Base-by-base conservation (phyloP, 1,139 yeast species). In the Protomyces inundatus region DNA sequence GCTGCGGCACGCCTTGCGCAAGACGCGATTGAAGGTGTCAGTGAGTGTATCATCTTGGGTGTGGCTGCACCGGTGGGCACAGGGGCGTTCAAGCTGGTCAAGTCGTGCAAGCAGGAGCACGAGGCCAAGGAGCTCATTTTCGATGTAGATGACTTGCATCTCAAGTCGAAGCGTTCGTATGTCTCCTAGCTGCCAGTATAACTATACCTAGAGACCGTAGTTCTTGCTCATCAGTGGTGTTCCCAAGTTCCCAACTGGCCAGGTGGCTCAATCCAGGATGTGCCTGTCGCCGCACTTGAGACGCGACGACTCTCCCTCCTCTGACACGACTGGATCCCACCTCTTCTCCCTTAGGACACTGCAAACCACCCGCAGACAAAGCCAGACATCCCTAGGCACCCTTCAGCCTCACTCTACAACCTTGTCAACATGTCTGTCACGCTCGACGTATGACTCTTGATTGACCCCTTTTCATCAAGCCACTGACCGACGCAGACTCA, bases 41-140 rank as follows among this genome's bases (percentile, higher is more conserved):
- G 96, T 42, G 99, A 95, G 76, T 90, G 98, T 79, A 93, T 95
- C 72, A 95, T 95, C 71, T 81, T 95, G 70, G 99, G 99, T 42
- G 98, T 93, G 78, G 89, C 97, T 63, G 93, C 93, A 97, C 84
- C 88, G 65, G 86, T 95, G 69, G 99, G 99, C 74, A 95, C 99
- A 2, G 98, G 98, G 68, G 87, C 98, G 0, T 91, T 95, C 80
- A 88, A 90, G 74, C 81, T 93, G 23, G 74, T 78, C 10, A 73
- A 69, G 34, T 48, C 55, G 35, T 56, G 68, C 10, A 65, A 64
- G 37, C 50, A 59, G 48, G 65, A 55, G 34, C 61, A 45, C 23
- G 35, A 39, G 50, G 55, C 51, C 37, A 61, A 61, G 53, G 14
- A 36, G 23, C 55, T 61, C 6, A 9, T 55, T 23, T 61, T 61